Evolutionary conservation across 805 yeast species (phyloP), one percentile per base, ranked within the genome.

Genomic region (Zygosaccharomyces rouxii): DNA sequence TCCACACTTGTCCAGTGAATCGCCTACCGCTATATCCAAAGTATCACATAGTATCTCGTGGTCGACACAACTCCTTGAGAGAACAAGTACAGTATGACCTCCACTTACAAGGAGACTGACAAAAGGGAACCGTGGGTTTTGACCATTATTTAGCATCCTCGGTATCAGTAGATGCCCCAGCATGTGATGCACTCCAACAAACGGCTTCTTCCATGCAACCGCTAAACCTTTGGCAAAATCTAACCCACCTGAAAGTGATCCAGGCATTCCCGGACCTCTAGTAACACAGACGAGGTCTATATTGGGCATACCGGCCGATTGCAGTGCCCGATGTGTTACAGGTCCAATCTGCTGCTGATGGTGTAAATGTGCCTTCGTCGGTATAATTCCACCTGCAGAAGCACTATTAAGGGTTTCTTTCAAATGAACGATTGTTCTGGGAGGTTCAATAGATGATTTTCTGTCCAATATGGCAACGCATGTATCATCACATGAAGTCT

Each of bases 241-340:
- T 21, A 86, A 71, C 1, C 97, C 95, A 0, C 88, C 84, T 7
- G 88, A 77, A 11, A 94, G 71, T 0, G 95, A 84, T 0, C 97
- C 97, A 7, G 82, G 78, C 97, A 94, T 89, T 0, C 99, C 99
- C 0, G 99, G 99, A 0, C 99, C 99, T 55, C 96, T 71, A 0
- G 99, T 94, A 4, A 84, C 96, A 64, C 96, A 86, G 1, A 94
- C 77, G 40, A 94, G 62, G 62, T 87, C 96, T 0, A 89, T 88
- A 1, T 38, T 30, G 0, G 60, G 51, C 3, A 50, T 48, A 5
- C 56, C 53, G 0, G 60, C 50, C 0, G 23, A 9, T 3, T 28
- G 29, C 13, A 84, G 68, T 4, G 84, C 67, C 5, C 71, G 63
- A 13, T 64, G 48, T 0, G 85, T 80, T 30, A 84, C 62, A 0